phyloP scores from a whole-genome alignment of 23 red algal genomes.

The Gracilaria domingensis region DNA sequence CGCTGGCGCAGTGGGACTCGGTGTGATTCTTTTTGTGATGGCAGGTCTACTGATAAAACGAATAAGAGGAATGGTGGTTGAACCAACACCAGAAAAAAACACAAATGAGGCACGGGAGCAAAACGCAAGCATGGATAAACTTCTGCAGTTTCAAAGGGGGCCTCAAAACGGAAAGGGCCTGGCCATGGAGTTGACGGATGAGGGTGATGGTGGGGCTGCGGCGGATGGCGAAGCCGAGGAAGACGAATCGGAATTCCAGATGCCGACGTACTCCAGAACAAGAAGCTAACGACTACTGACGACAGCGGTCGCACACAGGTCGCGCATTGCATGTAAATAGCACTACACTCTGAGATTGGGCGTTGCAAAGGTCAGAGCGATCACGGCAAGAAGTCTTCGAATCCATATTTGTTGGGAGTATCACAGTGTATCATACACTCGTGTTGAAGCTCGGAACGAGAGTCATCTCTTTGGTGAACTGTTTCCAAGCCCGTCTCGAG shows the following conservation, averaged over 20 bases:
- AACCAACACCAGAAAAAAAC: neutral
- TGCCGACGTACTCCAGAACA: neutral
- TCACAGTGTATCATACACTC: too few species aligned
- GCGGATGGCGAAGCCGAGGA: neutral
- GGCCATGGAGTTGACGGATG: neutral
- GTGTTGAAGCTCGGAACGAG: too few species aligned
- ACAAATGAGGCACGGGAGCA: neutral
- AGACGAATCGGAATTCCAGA: neutral
- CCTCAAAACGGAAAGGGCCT: neutral
- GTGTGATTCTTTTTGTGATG: neutral
- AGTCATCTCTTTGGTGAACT: too few species aligned
- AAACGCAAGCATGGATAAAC: conserved; percentile 4
- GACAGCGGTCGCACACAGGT: neutral
- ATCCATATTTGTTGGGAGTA: too few species aligned
- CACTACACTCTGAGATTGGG: too few species aligned
- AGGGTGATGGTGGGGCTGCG: neutral
- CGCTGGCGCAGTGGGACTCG: neutral
- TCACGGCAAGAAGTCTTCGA: too few species aligned
- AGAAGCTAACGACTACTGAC: neutral
- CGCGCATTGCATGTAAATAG: neutral
- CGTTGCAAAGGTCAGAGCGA: too few species aligned
- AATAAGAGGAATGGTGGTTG: neutral
- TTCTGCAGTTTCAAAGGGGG: neutral
- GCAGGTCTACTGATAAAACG: neutral
- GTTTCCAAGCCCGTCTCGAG: too few species aligned